A percentile compares a stretch with the other conserved stretches of the same genome.
Conservation (phyloP, 768 basidiomycete species). For the Jaapia argillacea region DNA sequence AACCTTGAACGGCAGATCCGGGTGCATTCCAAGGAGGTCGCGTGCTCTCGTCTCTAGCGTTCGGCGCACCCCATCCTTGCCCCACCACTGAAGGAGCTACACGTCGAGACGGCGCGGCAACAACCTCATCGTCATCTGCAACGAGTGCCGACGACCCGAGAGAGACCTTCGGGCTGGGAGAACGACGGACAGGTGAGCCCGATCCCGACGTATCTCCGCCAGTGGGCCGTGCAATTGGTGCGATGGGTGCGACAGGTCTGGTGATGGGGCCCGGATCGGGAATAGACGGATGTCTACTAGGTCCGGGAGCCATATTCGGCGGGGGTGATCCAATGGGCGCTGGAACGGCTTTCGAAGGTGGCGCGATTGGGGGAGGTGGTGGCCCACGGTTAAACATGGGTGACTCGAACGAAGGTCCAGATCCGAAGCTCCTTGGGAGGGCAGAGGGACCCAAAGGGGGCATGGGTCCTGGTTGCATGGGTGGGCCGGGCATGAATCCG, state of each 20-base stretch:
- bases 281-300: slow-evolving; percentile 33
- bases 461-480: slow-evolving; percentile 34
- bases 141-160: slow-evolving; percentile 72
- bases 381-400: slow-evolving; percentile 33
- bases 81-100: slow-evolving; percentile 29
- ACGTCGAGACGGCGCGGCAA: slow-evolving; percentile 39
- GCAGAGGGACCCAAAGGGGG: slow-evolving; percentile 42
- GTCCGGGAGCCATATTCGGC: slow-evolving; percentile 31
- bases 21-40: background rate
- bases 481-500: slow-evolving; percentile 32
- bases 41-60: slow-evolving; percentile 28
- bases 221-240: slow-evolving; percentile 55
- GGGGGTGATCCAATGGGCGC: slow-evolving; percentile 45
- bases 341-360: slow-evolving; percentile 11
- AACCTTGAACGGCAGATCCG: slow-evolving; percentile 24
- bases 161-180: slow-evolving; percentile 52
- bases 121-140: slow-evolving; percentile 74
- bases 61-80: slow-evolving; percentile 39
- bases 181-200: slow-evolving; percentile 43
- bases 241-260: slow-evolving; percentile 36
- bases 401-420: slow-evolving; percentile 39
- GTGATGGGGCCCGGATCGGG: slow-evolving; percentile 51
- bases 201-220: slow-evolving; percentile 34
- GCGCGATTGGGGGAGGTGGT: slow-evolving; percentile 24
- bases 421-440: slow-evolving; percentile 42